These are phyloP conservation scores for Delphinella strobiligena DNA, from an alignment of 2,329 filamentous ascomycete species.

Conservation along the genomic window DNA sequence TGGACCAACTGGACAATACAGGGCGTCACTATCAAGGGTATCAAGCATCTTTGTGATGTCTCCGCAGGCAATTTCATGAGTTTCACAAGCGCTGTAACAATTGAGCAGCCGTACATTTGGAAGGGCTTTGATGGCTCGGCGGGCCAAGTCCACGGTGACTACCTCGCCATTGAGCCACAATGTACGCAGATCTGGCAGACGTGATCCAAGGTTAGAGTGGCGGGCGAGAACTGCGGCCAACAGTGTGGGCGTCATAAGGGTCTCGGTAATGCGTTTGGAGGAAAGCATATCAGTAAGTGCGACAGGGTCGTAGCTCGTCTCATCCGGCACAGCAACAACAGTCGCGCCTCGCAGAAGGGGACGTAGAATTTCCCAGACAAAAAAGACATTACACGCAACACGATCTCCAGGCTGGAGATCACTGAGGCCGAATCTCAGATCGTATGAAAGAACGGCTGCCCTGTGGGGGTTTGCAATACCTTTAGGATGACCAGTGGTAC, in stretches of 20 bases:
- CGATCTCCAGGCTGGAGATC: conserved; percentile 61
- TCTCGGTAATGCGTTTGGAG: conserved; percentile 59
- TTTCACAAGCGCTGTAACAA: conserved; percentile 73
- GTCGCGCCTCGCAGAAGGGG: conserved; percentile 66
- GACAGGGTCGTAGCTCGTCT: conserved; percentile 64
- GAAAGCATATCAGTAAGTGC: conserved; percentile 60
- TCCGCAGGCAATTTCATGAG: conserved; percentile 67
- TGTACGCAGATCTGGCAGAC: conserved; percentile 54
- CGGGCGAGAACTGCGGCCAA: conserved; percentile 61
- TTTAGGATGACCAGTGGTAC: conserved; percentile 68
- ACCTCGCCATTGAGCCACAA: conserved; percentile 78
- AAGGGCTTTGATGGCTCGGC: conserved; percentile 53
- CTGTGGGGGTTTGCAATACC: conserved; percentile 70
- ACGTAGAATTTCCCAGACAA: conserved; percentile 73
- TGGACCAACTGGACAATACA: conserved; percentile 63
- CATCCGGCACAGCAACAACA: conserved; percentile 62
- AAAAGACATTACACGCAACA: conserved; percentile 81
- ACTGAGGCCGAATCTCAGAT: conserved; percentile 57
- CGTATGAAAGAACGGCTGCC: conserved; percentile 62
- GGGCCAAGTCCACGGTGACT: conserved; percentile 64
- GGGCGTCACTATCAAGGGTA: conserved; percentile 43
- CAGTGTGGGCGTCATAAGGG: conserved; percentile 72
- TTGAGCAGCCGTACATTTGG: conserved; percentile 62
- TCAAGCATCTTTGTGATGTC: conserved; percentile 56
- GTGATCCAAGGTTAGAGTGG: conserved; percentile 51